These are phyloP conservation scores for Sporothrix brunneoviolacea DNA, from an alignment of 2,329 filamentous ascomycete genomes.

Conservation along the genomic window DNA sequence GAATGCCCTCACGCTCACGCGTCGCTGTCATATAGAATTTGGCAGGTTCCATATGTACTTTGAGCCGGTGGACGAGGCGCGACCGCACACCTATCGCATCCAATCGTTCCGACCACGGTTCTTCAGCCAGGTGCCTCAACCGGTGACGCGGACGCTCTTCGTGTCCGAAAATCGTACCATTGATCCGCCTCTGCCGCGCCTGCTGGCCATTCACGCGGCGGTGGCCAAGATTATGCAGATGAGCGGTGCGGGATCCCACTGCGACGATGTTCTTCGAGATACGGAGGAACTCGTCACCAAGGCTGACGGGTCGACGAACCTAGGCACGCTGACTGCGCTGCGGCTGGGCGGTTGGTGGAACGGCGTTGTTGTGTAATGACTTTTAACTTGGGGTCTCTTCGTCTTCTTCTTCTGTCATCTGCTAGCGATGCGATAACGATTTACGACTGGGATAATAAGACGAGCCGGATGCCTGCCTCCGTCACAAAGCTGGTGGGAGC, in stretches of 20 bases:
- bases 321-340: neutral
- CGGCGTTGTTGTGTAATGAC: neutral
- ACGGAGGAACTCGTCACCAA: neutral
- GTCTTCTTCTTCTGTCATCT: no score
- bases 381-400: no score
- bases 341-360: neutral
- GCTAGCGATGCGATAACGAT: no score
- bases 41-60: slow-evolving; percentile 7
- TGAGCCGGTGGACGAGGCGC: neutral
- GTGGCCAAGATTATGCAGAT: slow-evolving; percentile 1
- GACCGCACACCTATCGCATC: slow-evolving; percentile 4
- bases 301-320: slow-evolving; percentile 2
- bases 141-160: slow-evolving; percentile 4
- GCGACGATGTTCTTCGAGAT: slow-evolving; percentile 3
- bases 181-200: slow-evolving; percentile 3
- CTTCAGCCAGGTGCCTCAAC: neutral
- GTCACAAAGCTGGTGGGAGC: no score
- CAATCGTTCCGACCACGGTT: neutral
- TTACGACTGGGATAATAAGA: no score
- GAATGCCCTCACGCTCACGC: slow-evolving; percentile 4
- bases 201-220: slow-evolving; percentile 5
- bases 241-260: slow-evolving; percentile 1
- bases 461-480: no score
- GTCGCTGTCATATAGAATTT: neutral
- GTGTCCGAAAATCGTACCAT: slow-evolving; percentile 5